phyloP scores from a whole-genome alignment of 768 basidiomycete genomes.

The Lentinus brumalis region DNA sequence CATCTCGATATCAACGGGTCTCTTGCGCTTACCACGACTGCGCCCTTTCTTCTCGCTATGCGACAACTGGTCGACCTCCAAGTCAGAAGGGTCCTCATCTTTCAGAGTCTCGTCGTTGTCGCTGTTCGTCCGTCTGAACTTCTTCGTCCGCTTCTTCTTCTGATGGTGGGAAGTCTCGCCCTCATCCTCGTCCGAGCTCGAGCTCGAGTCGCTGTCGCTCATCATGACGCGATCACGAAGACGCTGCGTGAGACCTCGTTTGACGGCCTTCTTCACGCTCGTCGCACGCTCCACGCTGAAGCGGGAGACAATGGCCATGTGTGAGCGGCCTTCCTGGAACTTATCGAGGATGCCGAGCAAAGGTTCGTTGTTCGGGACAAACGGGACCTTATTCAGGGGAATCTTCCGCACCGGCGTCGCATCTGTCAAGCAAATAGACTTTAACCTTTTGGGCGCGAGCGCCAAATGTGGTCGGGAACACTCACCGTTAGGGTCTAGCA shows the following conservation, averaged over 20 bases:
- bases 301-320: constrained; percentile 81
- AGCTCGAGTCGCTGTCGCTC: constrained; percentile 60
- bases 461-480: neutral
- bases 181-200: constrained; percentile 40
- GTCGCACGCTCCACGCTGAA: constrained; percentile 49
- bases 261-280: constrained; percentile 84
- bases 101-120: constrained; percentile 30
- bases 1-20: constrained; percentile 33
- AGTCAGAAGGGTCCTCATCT: constrained; percentile 13
- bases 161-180: neutral
- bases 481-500: constrained; percentile 79
- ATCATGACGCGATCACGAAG: constrained; percentile 76
- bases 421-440: constrained; percentile 44
- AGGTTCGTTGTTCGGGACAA: constrained; percentile 85
- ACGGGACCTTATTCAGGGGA: constrained; percentile 84
- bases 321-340: constrained; percentile 88
- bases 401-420: constrained; percentile 81
- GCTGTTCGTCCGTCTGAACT: constrained; percentile 18
- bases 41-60: constrained; percentile 10
- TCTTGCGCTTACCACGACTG: constrained; percentile 24
- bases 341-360: constrained; percentile 82
- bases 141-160: constrained; percentile 14
- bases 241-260: constrained; percentile 77
- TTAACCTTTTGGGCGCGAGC: constrained; percentile 14
- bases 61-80: neutral